Evolutionary conservation across 2,329 filamentous ascomycete genomes (phyloP), one percentile per base, ranked within the genome.

Genomic region (Aspergillus persii): DNA sequence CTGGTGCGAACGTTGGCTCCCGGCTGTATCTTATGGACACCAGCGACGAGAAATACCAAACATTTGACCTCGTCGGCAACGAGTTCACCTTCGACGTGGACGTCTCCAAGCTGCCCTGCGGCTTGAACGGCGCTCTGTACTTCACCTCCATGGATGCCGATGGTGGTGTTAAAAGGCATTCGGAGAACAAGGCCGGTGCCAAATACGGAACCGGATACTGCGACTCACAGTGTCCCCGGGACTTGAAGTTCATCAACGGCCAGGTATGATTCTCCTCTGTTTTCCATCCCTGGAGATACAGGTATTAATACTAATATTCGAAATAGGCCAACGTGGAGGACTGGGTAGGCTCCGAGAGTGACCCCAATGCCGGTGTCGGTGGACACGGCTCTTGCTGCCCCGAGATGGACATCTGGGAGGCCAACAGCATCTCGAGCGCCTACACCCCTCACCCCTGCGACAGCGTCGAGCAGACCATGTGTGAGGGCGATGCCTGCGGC

Each of bases 81-180:
- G 88, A 91, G 74, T 86, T 91, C 75, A 87, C 85, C 57, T 90
- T 90, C 63, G 87, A 89, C 60, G 87, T 89, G 33, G 88, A 91
- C 69, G 84, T 89, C 46, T 89, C 86, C 49, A 81, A 84, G 66
- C 78, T 89, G 27, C 83, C 84, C 61, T 91, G 89, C 67, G 89
- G 89, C 61, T 74, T 90, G 61, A 91, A 91, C 74, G 88, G 88
- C 57, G 88, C 88, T 48, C 77, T 90, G 50, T 90, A 90, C 75
- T 80, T 89, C 51, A 78, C 83, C 18, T 77, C 82, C 64, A 89
- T 89, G 72, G 80, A 83, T 3, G 76, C 78, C 15, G 83, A 87
- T 66, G 88, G 88, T 63, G 87, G 86, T 29, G 66, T 79, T 57
- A 67, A 74, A 61, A 78, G 76, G 65, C 83, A 81, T 67, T 68